Evolutionary conservation across 2,329 filamentous ascomycete species (phyloP).

Genomic region (Cladophialophora psammophila): DNA sequence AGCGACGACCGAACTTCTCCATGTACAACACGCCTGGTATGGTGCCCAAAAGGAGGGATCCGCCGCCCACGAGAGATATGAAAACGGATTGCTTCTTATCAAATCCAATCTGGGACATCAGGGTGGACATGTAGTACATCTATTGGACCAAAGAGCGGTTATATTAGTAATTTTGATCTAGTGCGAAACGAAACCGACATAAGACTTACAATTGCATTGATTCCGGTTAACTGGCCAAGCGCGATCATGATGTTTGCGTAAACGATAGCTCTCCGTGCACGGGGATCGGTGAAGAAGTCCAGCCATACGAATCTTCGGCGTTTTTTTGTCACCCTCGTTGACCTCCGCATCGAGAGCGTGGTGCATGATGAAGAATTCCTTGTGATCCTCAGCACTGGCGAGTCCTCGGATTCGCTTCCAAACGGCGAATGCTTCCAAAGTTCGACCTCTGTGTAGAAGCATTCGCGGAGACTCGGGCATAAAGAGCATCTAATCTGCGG

Average conservation of each 20-base stretch:
- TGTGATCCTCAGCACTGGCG: constrained; percentile 62
- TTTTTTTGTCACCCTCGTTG: constrained; percentile 59
- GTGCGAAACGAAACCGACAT: constrained; percentile 9
- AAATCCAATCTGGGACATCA: constrained; percentile 75
- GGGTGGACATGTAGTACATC: constrained; percentile 74
- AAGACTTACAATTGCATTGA: constrained; percentile 44
- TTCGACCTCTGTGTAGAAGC: constrained; percentile 71
- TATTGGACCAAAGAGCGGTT: constrained; percentile 61
- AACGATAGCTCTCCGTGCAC: constrained; percentile 69
- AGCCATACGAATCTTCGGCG: constrained; percentile 69
- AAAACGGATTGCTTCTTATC: constrained; percentile 68
- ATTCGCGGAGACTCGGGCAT: constrained; percentile 74
- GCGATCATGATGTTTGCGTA: constrained; percentile 76
- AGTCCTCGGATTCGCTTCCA: constrained; percentile 76
- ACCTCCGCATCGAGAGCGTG: constrained; percentile 67
- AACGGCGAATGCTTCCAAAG: constrained; percentile 68
- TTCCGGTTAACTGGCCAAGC: constrained; percentile 73
- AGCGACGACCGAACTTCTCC: constrained; percentile 75
- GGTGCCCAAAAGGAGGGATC: constrained; percentile 70
- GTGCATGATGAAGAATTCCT: constrained; percentile 77
- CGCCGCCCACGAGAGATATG: constrained; percentile 77
- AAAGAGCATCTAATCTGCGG: constrained; percentile 63
- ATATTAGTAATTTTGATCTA: not conserved
- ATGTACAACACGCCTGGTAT: constrained; percentile 74
- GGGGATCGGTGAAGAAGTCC: constrained; percentile 75